These are phyloP conservation scores for Aurantiochytrium sp. DNA, from an alignment of 108 stramenopile genomes.

Conservation along the genomic window DNA sequence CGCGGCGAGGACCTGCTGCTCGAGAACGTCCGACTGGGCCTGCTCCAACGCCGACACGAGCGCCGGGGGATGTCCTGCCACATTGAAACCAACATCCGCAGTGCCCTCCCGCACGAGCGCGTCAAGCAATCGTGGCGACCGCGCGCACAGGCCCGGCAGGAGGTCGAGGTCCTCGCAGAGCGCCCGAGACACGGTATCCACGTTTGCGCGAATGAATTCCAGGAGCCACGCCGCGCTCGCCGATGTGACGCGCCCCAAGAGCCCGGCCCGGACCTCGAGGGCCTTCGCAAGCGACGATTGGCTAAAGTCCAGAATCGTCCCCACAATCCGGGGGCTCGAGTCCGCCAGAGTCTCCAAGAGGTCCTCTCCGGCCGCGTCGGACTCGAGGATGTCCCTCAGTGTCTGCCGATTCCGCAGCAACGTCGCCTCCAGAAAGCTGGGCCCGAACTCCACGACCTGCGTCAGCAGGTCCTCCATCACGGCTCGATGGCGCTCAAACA, in stretches of 20 bases:
- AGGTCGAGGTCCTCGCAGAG: background rate
- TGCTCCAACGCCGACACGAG: background rate
- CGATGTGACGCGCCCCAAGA: background rate
- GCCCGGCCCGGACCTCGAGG: background rate
- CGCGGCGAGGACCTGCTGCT: background rate
- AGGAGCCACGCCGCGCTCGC: background rate
- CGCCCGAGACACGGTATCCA: background rate
- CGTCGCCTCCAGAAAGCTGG: background rate
- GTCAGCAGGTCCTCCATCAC: background rate
- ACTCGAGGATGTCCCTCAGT: background rate
- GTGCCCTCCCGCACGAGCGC: background rate
- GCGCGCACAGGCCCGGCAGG: background rate
- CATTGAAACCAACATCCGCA: background rate
- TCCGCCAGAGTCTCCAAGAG: background rate
- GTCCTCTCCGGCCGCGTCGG: background rate
- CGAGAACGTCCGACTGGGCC: background rate
- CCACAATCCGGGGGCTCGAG: background rate
- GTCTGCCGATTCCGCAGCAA: background rate
- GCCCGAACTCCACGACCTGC: background rate
- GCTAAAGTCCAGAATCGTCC: background rate
- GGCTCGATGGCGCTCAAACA: background rate
- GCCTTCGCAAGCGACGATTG: background rate
- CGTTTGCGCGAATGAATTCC: background rate
- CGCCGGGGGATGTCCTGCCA: background rate
- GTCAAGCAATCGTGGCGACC: background rate